Evolutionary conservation across 2,329 filamentous ascomycete genomes (phyloP).

Genomic region (Neoarthrinium moseri): DNA sequence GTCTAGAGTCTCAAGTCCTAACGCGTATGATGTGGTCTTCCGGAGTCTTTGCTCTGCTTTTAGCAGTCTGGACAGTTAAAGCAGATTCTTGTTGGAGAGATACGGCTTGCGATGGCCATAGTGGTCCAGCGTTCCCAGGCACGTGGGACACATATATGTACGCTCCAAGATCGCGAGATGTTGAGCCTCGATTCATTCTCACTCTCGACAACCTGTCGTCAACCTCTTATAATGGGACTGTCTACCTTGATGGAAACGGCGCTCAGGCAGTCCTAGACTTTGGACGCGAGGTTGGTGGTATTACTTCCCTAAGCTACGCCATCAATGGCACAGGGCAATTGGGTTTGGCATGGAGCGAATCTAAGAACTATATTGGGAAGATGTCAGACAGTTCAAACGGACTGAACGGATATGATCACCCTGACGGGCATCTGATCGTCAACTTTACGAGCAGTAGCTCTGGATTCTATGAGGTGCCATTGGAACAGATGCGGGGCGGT

Average conservation of each 20-base stretch:
- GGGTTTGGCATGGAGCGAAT: conserved; percentile 40
- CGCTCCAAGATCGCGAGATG: conserved; percentile 1
- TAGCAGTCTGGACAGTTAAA: neutral
- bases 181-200: neutral
- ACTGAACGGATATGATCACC: conserved; percentile 31
- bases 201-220: neutral
- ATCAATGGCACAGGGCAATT: conserved; percentile 15
- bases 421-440: conserved; percentile 35
- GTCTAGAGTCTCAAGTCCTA: no score
- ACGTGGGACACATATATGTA: conserved; percentile 6
- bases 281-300: conserved; percentile 7
- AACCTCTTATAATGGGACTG: neutral
- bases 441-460: conserved; percentile 30
- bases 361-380: conserved; percentile 39
- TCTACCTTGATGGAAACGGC: neutral
- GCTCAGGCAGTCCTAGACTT: conserved; percentile 5
- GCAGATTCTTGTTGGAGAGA: conserved; percentile 9
- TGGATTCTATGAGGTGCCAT: conserved; percentile 36
- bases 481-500: conserved; percentile 36
- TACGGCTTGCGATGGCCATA: conserved; percentile 6
- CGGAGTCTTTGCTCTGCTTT: neutral
- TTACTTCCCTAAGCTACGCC: conserved; percentile 4
- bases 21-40: no score
- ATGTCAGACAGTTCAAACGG: conserved; percentile 39
- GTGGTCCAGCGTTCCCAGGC: conserved; percentile 4